Evolutionary conservation across 768 basidiomycete species (phyloP), one percentile per base, ranked within the genome.

Genomic region (Naganishia randhawae): DNA sequence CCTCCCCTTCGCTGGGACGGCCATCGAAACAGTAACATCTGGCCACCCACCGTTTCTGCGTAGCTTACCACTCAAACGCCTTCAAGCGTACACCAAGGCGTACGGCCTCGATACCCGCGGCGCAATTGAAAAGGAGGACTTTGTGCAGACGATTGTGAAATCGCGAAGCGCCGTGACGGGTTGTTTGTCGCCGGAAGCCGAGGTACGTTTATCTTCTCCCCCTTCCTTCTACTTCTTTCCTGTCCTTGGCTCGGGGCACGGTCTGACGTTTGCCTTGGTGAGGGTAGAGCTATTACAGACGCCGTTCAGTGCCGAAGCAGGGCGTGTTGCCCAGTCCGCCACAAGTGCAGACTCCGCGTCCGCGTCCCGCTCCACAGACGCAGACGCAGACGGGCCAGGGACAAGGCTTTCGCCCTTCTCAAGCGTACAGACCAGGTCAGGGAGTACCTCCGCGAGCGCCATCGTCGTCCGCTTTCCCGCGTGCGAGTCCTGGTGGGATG

Each of bases 71-170:
- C 57, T 80, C 35, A 78, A 80, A 68, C 67, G 78, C 32, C 72
- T 80, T 50, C 77, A 80, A 67, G 73, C 74, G 33, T 80, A 78
- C 63, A 69, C 76, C 1, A 73, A 73, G 25, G 77, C 77, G 22
- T 80, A 78, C 57, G 69, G 74, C 50, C 32, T 70, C 1, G 61
- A 74, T 74, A 57, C 72, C 62, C 0, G 72, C 66, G 50, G 53
- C 73, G 39, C 76, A 73, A 65, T 77, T 74, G 53, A 77, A 72
- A 80, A 80, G 69, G 78, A 80, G 61, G 78, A 80, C 55, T 80
- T 78, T 50, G 77, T 80, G 27, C 76, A 77, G 66, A 74, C 77
- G 22, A 73, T 78, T 2, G 41, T 77, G 8, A 73, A 74, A 51
- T 77, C 78, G 22, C 64, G 74, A 29, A 72, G 76, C 71, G 73